Evolutionary conservation across 75 land plant genomes (phyloP).

Genomic region (Picea glauca): DNA sequence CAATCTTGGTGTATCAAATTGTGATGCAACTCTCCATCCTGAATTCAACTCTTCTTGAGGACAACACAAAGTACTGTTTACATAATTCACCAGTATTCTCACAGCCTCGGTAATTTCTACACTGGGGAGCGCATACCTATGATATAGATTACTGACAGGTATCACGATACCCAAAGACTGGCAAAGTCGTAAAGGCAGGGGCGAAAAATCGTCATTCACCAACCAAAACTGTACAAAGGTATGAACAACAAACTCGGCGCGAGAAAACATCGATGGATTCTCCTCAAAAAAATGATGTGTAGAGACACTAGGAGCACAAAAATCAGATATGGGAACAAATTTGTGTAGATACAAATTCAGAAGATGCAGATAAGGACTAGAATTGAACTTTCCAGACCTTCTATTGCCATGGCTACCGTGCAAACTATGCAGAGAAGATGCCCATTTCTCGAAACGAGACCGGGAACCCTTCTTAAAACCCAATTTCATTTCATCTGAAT

Average conservation of each 20-base stretch:
- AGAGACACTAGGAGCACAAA: not conserved
- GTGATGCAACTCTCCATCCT: constrained; percentile 14
- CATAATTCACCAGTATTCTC: constrained; percentile 57
- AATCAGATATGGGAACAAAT: constrained; percentile 42
- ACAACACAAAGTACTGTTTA: constrained; percentile 34
- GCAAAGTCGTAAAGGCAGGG: constrained; percentile 38
- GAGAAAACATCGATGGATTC: constrained; percentile 24
- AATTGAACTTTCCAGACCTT: constrained; percentile 28
- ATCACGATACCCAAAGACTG: constrained; percentile 38
- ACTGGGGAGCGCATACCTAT: not conserved
- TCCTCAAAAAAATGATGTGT: constrained; percentile 13
- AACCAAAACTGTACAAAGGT: constrained; percentile 47
- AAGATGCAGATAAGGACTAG: constrained; percentile 51
- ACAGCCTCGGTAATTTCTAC: constrained; percentile 28
- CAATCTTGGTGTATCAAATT: not conserved
- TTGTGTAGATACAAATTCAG: constrained; percentile 59
- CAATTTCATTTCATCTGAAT: not conserved
- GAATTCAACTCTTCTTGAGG: not conserved
- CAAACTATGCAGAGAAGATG: constrained; percentile 44
- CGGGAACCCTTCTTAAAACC: constrained; percentile 10
- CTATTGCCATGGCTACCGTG: constrained; percentile 16
- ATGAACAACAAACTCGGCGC: constrained; percentile 60
- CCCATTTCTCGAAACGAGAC: constrained; percentile 67
- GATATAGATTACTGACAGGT: constrained; percentile 12
- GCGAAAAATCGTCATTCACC: constrained; percentile 84